Evolutionary conservation across 129 eudicot genomes (phyloP).

Genomic region (Cynara cardunculus): DNA sequence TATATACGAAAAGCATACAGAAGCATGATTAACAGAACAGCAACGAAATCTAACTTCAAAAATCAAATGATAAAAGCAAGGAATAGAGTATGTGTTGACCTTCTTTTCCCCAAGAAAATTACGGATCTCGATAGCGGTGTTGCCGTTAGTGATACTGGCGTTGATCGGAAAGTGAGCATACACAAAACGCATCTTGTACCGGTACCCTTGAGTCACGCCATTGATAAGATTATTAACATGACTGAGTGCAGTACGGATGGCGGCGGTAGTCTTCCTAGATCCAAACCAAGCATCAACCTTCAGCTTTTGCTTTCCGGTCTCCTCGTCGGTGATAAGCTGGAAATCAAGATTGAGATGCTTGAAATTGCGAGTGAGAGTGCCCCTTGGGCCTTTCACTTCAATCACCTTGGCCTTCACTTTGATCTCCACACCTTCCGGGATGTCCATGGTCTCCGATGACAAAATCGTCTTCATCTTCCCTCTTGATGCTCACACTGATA

Average conservation of each 20-base stretch:
- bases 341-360: conserved; percentile 46
- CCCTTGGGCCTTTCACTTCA: conserved; percentile 36
- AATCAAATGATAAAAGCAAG: background rate
- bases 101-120: conserved; percentile 39
- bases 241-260: conserved; percentile 31
- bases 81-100: background rate
- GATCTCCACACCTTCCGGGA: conserved; percentile 39
- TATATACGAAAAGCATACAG: background rate
- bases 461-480: conserved; percentile 38
- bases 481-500: background rate
- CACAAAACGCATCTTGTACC: conserved; percentile 37
- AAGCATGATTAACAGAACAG: background rate
- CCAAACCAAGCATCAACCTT: conserved; percentile 38
- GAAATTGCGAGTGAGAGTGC: conserved; percentile 39
- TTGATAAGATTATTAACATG: conserved; percentile 28
- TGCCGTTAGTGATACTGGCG: conserved; percentile 17
- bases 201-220: conserved; percentile 34
- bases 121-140: conserved; percentile 33
- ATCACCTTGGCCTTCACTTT: conserved; percentile 41
- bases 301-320: conserved; percentile 22
- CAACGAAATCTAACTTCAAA: background rate
- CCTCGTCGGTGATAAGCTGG: conserved; percentile 17
- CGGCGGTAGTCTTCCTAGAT: conserved; percentile 27
- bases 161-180: conserved; percentile 40
- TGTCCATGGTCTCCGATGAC: conserved; percentile 47